Conservation (phyloP, 108 stramenopile genomes). For the Fragilariopsis cylindrus region DNA sequence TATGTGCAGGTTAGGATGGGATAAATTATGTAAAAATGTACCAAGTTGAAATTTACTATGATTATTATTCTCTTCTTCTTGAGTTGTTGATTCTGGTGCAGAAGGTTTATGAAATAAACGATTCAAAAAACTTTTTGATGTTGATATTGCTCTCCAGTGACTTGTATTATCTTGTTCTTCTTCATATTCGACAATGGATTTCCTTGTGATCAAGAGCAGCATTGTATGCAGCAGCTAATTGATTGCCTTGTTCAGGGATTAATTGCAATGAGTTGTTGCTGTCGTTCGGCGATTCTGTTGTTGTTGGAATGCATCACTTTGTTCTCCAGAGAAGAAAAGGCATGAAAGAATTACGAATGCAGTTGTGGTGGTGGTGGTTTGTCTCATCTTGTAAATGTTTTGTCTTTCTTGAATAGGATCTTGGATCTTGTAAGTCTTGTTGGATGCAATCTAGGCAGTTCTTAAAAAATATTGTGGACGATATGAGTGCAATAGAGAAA, state of each 20-base stretch:
- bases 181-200: neutral
- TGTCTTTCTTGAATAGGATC: too few species aligned
- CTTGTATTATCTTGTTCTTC: neutral
- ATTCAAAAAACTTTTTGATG: constrained; percentile 4
- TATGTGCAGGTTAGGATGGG: too few species aligned
- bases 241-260: constrained; percentile 31
- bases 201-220: constrained; percentile 24
- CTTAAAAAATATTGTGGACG: too few species aligned
- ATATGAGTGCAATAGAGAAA: too few species aligned
- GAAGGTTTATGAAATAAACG: constrained; percentile 16
- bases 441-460: too few species aligned
- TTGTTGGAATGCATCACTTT: too few species aligned
- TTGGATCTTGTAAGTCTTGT: neutral
- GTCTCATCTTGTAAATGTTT: too few species aligned
- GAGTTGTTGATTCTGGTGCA: neutral
- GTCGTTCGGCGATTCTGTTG: too few species aligned
- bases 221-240: constrained; percentile 38
- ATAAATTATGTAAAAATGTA: neutral
- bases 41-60: neutral
- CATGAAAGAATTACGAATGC: too few species aligned
- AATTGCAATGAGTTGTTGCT: too few species aligned
- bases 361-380: too few species aligned
- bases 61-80: neutral
- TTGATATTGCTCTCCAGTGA: neutral
- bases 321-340: too few species aligned